These are phyloP conservation scores for Sonneratia alba DNA, from an alignment of 345 rosid genomes.

Conservation along the genomic window DNA sequence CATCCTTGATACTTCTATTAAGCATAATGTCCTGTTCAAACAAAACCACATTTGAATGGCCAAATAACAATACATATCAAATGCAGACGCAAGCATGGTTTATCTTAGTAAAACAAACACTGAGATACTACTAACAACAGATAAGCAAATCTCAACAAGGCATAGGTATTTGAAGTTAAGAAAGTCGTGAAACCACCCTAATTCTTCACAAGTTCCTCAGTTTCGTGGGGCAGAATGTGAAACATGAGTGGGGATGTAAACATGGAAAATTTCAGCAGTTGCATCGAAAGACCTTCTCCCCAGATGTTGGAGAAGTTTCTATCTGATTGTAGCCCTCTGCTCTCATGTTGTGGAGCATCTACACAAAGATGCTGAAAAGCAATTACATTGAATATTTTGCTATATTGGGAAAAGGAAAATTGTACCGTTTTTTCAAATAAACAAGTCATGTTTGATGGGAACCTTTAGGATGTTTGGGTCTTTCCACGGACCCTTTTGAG, in stretches of 20 bases:
- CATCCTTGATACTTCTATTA: conserved; percentile 88
- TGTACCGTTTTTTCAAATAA: not conserved
- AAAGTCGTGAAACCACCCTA: not conserved
- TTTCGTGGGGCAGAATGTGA: not conserved
- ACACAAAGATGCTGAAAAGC: not conserved
- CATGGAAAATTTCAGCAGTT: not conserved
- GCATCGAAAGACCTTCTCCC: not conserved
- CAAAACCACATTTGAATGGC: not conserved
- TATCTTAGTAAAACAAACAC: not conserved
- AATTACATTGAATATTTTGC: not conserved
- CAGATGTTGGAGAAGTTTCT: conserved; percentile 38
- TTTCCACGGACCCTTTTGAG: conserved; percentile 96
- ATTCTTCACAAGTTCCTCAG: not conserved
- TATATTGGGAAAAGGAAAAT: not conserved
- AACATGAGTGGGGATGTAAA: not conserved
- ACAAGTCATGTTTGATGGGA: not conserved
- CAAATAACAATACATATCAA: not conserved
- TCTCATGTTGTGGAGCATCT: conserved; percentile 13
- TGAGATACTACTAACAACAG: too few species aligned
- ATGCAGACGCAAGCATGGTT: not conserved
- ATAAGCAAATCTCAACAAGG: not conserved
- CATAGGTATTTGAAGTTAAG: not conserved
- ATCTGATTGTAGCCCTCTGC: conserved; percentile 45
- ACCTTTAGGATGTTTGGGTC: conserved; percentile 76
- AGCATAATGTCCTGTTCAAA: conserved; percentile 58